Base-by-base conservation (phyloP, 768 basidiomycete genomes). In the Leccinum disarticulatum region DNA sequence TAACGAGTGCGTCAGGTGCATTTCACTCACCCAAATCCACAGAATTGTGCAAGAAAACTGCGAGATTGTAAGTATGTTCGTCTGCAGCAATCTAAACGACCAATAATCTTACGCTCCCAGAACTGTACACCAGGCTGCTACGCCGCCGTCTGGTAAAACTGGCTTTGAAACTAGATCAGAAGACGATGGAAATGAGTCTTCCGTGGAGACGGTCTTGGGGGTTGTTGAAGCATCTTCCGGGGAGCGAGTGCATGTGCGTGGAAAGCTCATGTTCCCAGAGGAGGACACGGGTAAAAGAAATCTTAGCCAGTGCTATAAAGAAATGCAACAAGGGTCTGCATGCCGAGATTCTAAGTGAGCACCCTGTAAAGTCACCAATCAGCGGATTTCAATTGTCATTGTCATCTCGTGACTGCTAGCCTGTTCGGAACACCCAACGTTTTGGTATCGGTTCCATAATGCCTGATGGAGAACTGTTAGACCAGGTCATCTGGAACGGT, bases 41-140 rank as follows among this genome's bases (percentile, higher is more conserved):
- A 68, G 17, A 73, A 68, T 47, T 68, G 66, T 1, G 35, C 62
- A 49, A 72, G 61, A 46, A 73, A 73, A 8, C 71, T 73, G 11
- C 19, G 10, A 9, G 22, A 5, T 36, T 53, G 10, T n/a, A 4
- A 15, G 17, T 22, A 46, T 8, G 13, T 15, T 2, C 7, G 35
- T 53, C 17, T 14, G 15, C 31, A 36, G 7, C 4, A 25, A 58
- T 1, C 0, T 14, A 6, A 30, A 9, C 1, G 3, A 49, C 4
- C 8, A 11, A 19, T 49, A 14, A 55, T 52, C 67, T 63, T 61
- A 73, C 69, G 54, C 61, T 62, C 71, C 70, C 2, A 64, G 49
- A 8, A 66, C 70, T 3, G 71, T 64, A 46, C 69, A 73, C 69
- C 67, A 68, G 14, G 65, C 70, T 6, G 30, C 67, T 15, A 61